Conservation (phyloP, 2,329 filamentous ascomycete species). For the Penicillium frequentans region DNA sequence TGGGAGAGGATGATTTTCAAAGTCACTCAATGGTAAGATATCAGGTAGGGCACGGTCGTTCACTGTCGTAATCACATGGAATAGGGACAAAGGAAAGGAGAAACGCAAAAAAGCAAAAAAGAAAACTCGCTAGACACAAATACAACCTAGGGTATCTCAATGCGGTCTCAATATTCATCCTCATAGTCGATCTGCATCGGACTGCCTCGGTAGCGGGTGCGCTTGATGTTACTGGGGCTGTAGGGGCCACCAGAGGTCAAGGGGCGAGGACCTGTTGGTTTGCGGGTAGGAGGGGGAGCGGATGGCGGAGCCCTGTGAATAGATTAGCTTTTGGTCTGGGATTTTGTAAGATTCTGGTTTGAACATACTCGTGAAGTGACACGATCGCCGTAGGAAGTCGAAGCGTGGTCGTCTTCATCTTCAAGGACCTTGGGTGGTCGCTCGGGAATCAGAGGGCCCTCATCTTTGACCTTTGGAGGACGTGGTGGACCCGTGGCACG, state of each 20-base stretch:
- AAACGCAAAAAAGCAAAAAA: slow-evolving; percentile 6
- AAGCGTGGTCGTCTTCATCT: slow-evolving; percentile 28
- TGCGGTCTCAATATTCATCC: slow-evolving; percentile 31
- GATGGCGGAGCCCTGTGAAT: slow-evolving; percentile 31
- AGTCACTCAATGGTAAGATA: not conserved
- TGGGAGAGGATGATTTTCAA: slow-evolving; percentile 4
- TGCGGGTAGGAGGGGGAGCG: slow-evolving; percentile 41
- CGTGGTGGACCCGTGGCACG: slow-evolving; percentile 45
- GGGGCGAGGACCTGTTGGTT: slow-evolving; percentile 50
- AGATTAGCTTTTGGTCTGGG: slow-evolving; percentile 6
- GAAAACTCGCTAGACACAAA: slow-evolving; percentile 17
- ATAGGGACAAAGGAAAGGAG: not conserved
- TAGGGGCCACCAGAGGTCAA: slow-evolving; percentile 39
- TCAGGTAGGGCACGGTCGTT: slow-evolving; percentile 5
- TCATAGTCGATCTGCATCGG: slow-evolving; percentile 43
- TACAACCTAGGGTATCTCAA: slow-evolving; percentile 25
- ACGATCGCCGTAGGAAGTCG: slow-evolving; percentile 38
- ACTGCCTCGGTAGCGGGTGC: slow-evolving; percentile 41
- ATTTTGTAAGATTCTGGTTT: not conserved
- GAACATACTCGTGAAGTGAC: slow-evolving; percentile 38
- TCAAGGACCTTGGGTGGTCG: slow-evolving; percentile 43
- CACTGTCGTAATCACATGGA: slow-evolving; percentile 14
- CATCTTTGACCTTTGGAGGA: slow-evolving; percentile 56
- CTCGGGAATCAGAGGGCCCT: slow-evolving; percentile 60
- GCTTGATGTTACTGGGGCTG: slow-evolving; percentile 37